A percentile compares a stretch with the other conserved stretches of the same genome.
phyloP scores from a whole-genome alignment of 2,329 filamentous ascomycete species.

The Aspergillus sp. region DNA sequence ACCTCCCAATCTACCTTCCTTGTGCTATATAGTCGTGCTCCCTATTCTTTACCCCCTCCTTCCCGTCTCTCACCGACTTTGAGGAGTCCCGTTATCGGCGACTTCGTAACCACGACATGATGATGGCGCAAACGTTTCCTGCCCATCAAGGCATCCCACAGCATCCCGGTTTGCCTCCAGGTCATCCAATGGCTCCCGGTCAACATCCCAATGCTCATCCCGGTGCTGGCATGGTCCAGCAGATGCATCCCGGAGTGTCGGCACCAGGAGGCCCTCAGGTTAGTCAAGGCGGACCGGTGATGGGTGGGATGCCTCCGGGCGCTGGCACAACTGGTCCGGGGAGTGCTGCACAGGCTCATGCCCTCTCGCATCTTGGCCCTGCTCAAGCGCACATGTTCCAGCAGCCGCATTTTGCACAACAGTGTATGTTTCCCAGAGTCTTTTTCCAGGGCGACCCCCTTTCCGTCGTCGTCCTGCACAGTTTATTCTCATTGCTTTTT shows the following conservation, averaged over 20 bases:
- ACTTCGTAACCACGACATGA: slow-evolving; percentile 50
- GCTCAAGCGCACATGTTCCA: slow-evolving; percentile 57
- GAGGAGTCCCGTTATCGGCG: slow-evolving; percentile 35
- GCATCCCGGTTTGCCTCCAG: slow-evolving; percentile 60
- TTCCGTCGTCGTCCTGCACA: background rate
- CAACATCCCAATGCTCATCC: slow-evolving; percentile 61
- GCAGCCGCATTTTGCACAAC: slow-evolving; percentile 47
- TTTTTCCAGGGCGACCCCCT: background rate
- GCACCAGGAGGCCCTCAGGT: slow-evolving; percentile 60
- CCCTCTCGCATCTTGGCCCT: slow-evolving; percentile 61
- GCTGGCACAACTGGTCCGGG: slow-evolving; percentile 53
- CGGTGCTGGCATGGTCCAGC: slow-evolving; percentile 53
- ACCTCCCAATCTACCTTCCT: background rate
- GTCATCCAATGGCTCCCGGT: slow-evolving; percentile 60
- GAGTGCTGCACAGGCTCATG: slow-evolving; percentile 57
- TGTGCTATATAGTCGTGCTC: background rate
- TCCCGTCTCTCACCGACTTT: slow-evolving; percentile 22
- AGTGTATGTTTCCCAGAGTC: slow-evolving; percentile 37
- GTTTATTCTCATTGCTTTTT: background rate
- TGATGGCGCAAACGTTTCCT: slow-evolving; percentile 58
- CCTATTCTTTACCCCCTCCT: slow-evolving; percentile 9
- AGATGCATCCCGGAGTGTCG: slow-evolving; percentile 63
- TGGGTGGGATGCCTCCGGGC: slow-evolving; percentile 63
- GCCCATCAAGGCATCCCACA: slow-evolving; percentile 61
- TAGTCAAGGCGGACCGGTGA: slow-evolving; percentile 64